phyloP scores from a whole-genome alignment of 257 asterid species.

The Solanum chiquidenum region DNA sequence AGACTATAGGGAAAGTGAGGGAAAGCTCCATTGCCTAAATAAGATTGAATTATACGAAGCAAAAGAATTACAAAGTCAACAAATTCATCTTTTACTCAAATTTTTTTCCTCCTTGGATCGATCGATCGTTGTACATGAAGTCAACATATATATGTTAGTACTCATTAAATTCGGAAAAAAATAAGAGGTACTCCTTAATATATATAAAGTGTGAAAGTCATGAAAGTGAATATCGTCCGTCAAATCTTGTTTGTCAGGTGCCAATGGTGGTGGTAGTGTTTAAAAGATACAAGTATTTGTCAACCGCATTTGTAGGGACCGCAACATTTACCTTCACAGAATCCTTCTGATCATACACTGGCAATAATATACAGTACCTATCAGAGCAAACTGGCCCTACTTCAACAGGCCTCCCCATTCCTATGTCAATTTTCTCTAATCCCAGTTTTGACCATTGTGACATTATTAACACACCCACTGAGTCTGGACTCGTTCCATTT shows the following conservation, averaged over 20 bases:
- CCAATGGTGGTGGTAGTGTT: background rate
- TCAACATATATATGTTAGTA: background rate
- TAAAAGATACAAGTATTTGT: conserved; percentile 33
- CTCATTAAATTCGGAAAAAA: background rate
- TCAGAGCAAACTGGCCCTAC: conserved; percentile 49
- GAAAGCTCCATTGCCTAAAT: background rate
- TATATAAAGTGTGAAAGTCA: background rate
- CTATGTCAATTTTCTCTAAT: conserved; percentile 48
- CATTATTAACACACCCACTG: conserved; percentile 59
- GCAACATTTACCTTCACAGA: conserved; percentile 44
- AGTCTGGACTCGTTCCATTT: conserved; percentile 26
- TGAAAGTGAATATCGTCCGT: background rate
- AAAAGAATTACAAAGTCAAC: background rate
- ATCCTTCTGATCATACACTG: conserved; percentile 17
- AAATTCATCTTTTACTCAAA: background rate
- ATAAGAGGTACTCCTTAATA: background rate
- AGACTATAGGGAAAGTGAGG: background rate
- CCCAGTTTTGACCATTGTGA: conserved; percentile 75
- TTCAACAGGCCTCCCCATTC: conserved; percentile 45
- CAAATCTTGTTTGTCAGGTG: background rate
- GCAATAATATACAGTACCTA: conserved; percentile 41
- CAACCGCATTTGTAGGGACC: conserved; percentile 38
- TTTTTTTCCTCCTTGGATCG: background rate
- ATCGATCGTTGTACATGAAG: background rate
- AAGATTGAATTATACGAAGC: background rate